A percentile compares a stretch with the other conserved stretches of the same genome.
Conservation (phyloP, 2,329 filamentous ascomycete species). For the Aureobasidium sp. region DNA sequence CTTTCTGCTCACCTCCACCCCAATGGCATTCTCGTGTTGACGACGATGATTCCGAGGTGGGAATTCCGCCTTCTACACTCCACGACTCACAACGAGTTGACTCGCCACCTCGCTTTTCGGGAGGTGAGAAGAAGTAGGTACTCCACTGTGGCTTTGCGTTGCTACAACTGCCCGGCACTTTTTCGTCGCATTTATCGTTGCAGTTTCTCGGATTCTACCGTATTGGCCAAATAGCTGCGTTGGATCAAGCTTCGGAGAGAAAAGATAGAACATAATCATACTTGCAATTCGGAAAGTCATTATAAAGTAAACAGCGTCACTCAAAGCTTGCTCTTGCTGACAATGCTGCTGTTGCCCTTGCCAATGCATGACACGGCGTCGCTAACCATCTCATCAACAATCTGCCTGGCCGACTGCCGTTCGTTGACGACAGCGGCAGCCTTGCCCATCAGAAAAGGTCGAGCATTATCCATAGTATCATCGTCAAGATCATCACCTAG, state of each 20-base stretch:
- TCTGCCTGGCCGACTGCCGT: slow-evolving; percentile 80
- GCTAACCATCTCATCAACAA: slow-evolving; percentile 86
- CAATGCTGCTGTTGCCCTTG: slow-evolving; percentile 22
- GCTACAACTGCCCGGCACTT: not conserved
- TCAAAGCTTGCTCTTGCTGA: slow-evolving; percentile 30
- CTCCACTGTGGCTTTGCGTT: not conserved
- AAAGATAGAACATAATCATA: not conserved
- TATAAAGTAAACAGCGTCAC: not conserved
- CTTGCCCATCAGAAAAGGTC: slow-evolving; percentile 94
- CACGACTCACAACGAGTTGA: not conserved
- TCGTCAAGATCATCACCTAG: slow-evolving; percentile 60
- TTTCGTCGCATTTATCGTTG: not conserved
- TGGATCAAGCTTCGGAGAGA: too few relatives aligned
- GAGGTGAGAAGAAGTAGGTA: not conserved
- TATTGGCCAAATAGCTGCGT: too few relatives aligned
- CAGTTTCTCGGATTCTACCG: too few relatives aligned
- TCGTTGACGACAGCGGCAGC: slow-evolving; percentile 89
- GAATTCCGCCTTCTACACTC: not conserved
- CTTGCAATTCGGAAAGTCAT: not conserved
- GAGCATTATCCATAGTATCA: slow-evolving; percentile 82
- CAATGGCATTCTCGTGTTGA: not conserved
- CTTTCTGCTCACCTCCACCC: not conserved
- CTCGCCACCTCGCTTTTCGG: not conserved
- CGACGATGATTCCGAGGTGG: not conserved
- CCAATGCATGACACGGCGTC: slow-evolving; percentile 50